Evolutionary conservation across 2,329 filamentous ascomycete genomes (phyloP), one percentile per base, ranked within the genome.

Genomic region (Nakataea oryzae): DNA sequence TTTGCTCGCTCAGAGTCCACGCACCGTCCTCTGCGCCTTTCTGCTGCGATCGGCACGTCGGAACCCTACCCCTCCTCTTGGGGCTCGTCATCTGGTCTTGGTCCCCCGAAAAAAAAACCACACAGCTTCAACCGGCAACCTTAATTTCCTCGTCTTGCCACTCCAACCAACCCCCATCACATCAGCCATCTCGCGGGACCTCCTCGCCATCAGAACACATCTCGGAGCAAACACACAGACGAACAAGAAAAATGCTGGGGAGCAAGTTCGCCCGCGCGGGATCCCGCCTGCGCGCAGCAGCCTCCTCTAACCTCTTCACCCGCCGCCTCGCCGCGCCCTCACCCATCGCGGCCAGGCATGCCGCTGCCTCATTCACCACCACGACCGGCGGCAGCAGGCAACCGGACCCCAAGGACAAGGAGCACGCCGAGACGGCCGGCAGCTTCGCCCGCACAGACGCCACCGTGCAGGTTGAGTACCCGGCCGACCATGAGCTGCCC

Each of bases 401-500:
- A 6, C 57, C 57, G 6, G 62, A 59, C 26, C 60, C 50, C 21
- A 58, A 56, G 26, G 62, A 57, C 54, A 55, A 34, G 60, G 60
- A 61, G 54, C 60, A 34, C 54, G 32, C 60, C 11, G 56, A 58
- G 60, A 58, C 60, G 50, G 54, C 60, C 24, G 60, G 60, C 17
- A 62, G 55, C 60, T 58, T 58, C 55, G 60, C 60, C 14, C 60
- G 60, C 24, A 62, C 60, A 12, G 60, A 96, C 70, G 83, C 91
- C 59, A 85, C 81, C 62, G 88, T 96, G 64, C 84, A 86, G 54
- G 86, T 95, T 65, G 86, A 91, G 73, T 91, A 96, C 71, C 91
- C 91, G 0, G 83, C 85, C 50, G 88, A 91, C 70, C 76, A 83
- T 62, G 84, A 92, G 64, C 81, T 95, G 66, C 91, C 91, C 12